Percentiles rank a stretch among this genome's conserved stretches.
phyloP scores from a whole-genome alignment of 2,329 filamentous ascomycete species.

The Drechslera avenae region DNA sequence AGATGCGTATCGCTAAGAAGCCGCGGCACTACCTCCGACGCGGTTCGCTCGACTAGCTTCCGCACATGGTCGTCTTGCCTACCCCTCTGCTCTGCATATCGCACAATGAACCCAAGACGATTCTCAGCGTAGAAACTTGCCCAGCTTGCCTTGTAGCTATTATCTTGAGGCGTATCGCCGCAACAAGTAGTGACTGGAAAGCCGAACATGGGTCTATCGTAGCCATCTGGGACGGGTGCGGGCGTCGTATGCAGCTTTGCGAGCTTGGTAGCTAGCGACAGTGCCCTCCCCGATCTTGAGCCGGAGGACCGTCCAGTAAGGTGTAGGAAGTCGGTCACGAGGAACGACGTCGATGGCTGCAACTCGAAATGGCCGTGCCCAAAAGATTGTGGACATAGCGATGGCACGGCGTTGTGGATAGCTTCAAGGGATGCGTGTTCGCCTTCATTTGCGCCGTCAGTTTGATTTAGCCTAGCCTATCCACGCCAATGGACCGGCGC shows the following conservation, averaged over 20 bases:
- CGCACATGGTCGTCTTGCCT: slow-evolving; percentile 68
- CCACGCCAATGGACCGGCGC: neutral
- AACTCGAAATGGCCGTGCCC: slow-evolving; percentile 68
- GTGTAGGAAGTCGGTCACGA: slow-evolving; percentile 81
- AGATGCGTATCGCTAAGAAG: slow-evolving; percentile 73
- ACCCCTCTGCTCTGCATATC: slow-evolving; percentile 63
- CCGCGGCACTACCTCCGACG: slow-evolving; percentile 70
- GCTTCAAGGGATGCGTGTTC: slow-evolving; percentile 86
- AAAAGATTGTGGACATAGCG: slow-evolving; percentile 75
- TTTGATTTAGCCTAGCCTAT: neutral
- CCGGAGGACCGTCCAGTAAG: slow-evolving; percentile 42
- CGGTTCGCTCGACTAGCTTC: slow-evolving; percentile 68
- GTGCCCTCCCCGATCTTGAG: slow-evolving; percentile 33
- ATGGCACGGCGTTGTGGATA: slow-evolving; percentile 72
- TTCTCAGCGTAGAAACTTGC: slow-evolving; percentile 83
- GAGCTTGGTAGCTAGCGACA: slow-evolving; percentile 73
- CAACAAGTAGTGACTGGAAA: slow-evolving; percentile 88
- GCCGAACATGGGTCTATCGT: slow-evolving; percentile 71
- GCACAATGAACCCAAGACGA: slow-evolving; percentile 69
- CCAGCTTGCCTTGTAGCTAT: slow-evolving; percentile 75
- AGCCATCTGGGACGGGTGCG: slow-evolving; percentile 67
- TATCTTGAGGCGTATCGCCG: slow-evolving; percentile 82
- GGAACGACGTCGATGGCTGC: slow-evolving; percentile 56
- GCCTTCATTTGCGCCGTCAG: slow-evolving; percentile 55
- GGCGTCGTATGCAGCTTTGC: slow-evolving; percentile 78